Evolutionary conservation across 2,329 filamentous ascomycete species (phyloP).

Genomic region (Graphilbum sp.): DNA sequence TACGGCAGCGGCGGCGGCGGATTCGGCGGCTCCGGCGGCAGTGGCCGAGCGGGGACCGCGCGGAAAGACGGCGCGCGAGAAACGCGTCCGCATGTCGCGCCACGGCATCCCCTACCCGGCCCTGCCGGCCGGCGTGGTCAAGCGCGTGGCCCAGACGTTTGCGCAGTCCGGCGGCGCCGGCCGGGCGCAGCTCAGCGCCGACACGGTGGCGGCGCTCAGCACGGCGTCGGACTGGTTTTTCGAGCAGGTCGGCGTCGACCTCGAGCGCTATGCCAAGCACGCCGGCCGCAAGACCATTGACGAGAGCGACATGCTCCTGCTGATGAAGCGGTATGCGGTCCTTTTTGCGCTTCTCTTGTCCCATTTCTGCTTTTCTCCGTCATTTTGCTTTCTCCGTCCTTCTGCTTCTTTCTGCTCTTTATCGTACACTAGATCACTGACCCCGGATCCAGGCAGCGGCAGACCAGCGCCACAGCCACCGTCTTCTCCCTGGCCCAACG

Average conservation of each 20-base stretch:
- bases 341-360: no score
- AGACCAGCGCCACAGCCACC: slow-evolving; percentile 54
- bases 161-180: slow-evolving; percentile 47
- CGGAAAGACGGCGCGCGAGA: slow-evolving; percentile 14
- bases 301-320: slow-evolving; percentile 62
- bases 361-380: no score
- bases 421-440: slow-evolving; percentile 8
- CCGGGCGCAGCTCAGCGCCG: slow-evolving; percentile 54
- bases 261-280: slow-evolving; percentile 66
- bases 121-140: slow-evolving; percentile 57
- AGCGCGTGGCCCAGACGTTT: slow-evolving; percentile 55
- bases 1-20: neutral
- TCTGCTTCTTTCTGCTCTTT: no score
- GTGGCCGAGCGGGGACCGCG: slow-evolving; percentile 1
- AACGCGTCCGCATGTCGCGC: slow-evolving; percentile 43
- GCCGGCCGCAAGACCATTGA: slow-evolving; percentile 74
- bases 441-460: slow-evolving; percentile 50
- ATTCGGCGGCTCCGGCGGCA: neutral
- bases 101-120: slow-evolving; percentile 63
- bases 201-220: slow-evolving; percentile 57
- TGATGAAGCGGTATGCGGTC: slow-evolving; percentile 62
- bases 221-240: slow-evolving; percentile 86
- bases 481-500: slow-evolving; percentile 74
- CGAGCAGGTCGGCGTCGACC: slow-evolving; percentile 67
- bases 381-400: no score